These are phyloP conservation scores for Rhodotorula paludigena DNA, from an alignment of 768 basidiomycete species.

Conservation along the genomic window DNA sequence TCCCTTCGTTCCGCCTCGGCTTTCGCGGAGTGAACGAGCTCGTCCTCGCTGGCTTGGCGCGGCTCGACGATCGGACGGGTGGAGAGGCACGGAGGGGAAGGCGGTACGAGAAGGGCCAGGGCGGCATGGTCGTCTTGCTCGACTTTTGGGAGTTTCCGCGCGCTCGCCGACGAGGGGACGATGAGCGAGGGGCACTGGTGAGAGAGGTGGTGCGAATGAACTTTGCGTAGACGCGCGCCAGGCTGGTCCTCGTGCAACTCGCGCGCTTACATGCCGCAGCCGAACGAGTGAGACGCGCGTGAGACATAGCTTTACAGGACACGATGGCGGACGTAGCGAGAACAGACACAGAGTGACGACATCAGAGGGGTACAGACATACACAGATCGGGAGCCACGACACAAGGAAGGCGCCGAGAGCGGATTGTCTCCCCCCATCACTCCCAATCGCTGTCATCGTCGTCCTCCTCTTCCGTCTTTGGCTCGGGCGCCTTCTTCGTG, in stretches of 20 bases:
- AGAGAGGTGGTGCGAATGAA: not conserved
- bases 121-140: conserved; percentile 8
- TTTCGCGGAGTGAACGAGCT: conserved; percentile 5
- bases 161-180: not conserved
- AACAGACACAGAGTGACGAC: not conserved
- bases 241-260: not conserved
- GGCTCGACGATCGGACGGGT: not conserved
- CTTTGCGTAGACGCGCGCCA: not conserved
- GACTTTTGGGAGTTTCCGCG: conserved; percentile 3
- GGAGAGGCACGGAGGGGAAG: not conserved
- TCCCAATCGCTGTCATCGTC: conserved; percentile 31
- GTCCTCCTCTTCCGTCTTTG: conserved; percentile 1
- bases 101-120: not conserved
- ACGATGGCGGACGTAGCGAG: not conserved
- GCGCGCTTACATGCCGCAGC: too few relatives aligned
- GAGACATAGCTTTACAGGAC: too few relatives aligned
- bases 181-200: not conserved
- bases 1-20: not conserved
- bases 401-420: not conserved
- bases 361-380: not conserved
- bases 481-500: not conserved
- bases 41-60: not conserved
- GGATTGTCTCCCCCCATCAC: not conserved
- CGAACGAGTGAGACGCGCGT: not conserved
- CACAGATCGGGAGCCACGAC: not conserved